Evolutionary conservation across 176 grass and related monocot genomes (phyloP).

Genomic region (Paspalum vaginatum): DNA sequence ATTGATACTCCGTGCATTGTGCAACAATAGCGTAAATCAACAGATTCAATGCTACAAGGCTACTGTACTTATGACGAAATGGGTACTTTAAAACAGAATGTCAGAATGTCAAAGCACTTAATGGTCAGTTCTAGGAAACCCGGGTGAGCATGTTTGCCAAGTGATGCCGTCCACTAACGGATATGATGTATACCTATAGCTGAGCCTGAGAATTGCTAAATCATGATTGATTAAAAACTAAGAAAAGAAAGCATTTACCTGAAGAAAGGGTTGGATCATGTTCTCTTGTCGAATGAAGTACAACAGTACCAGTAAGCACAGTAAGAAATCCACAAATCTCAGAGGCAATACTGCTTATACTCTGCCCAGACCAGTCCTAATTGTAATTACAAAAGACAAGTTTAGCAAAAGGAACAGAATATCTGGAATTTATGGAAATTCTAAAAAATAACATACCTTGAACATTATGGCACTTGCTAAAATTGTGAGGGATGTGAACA

Average conservation of each 20-base stretch:
- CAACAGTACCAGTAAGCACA: slow-evolving; percentile 79
- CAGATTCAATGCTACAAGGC: slow-evolving; percentile 2
- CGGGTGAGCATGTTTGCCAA: not conserved
- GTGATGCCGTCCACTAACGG: not conserved
- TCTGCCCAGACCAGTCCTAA: slow-evolving; percentile 97
- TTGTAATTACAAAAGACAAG: slow-evolving; percentile 5
- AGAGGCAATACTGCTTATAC: slow-evolving; percentile 78
- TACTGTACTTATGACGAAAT: not conserved
- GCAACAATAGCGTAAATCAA: not conserved
- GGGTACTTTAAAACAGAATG: not conserved
- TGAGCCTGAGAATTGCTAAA: not conserved
- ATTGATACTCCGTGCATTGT: not conserved
- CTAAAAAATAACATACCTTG: slow-evolving; percentile 50
- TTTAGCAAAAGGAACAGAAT: not conserved
- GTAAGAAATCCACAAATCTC: slow-evolving; percentile 93
- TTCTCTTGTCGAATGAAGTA: slow-evolving; percentile 93
- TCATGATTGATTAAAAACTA: not conserved
- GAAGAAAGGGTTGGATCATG: slow-evolving; percentile 62
- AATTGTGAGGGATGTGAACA: slow-evolving; percentile 98
- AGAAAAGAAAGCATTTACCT: slow-evolving; percentile 52
- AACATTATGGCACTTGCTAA: slow-evolving; percentile 99
- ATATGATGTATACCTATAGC: not conserved
- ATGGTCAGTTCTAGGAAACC: not conserved
- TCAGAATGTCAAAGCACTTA: not conserved
- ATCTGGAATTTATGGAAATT: not conserved